phyloP scores from a whole-genome alignment of 2,329 filamentous ascomycete genomes.

The Aspergillus glaucus region DNA sequence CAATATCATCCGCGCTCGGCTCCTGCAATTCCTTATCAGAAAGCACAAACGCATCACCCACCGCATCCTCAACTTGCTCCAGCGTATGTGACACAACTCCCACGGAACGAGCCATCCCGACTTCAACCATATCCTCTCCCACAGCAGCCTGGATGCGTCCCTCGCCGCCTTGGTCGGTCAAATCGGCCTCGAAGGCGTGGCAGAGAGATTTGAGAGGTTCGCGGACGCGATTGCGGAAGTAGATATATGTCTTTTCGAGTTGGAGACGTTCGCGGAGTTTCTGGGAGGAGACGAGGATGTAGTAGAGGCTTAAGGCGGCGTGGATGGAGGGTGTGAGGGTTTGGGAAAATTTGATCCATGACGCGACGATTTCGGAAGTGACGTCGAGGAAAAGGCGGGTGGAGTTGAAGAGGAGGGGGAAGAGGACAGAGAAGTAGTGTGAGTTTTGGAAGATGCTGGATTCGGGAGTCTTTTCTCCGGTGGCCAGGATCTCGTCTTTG shows the following conservation, averaged over 20 bases:
- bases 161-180: slow-evolving; percentile 29
- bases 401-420: slow-evolving; percentile 48
- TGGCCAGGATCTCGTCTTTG: slow-evolving; percentile 53
- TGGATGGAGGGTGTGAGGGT: slow-evolving; percentile 45
- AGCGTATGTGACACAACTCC: slow-evolving; percentile 26
- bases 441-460: slow-evolving; percentile 29
- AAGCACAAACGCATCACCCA: slow-evolving; percentile 22
- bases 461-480: slow-evolving; percentile 16
- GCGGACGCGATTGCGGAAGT: slow-evolving; percentile 28
- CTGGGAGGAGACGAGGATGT: slow-evolving; percentile 47
- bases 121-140: slow-evolving; percentile 27
- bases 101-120: slow-evolving; percentile 31
- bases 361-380: slow-evolving; percentile 31
- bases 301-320: slow-evolving; percentile 54
- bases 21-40: slow-evolving; percentile 21
- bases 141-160: slow-evolving; percentile 29
- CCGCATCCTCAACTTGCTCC: slow-evolving; percentile 30
- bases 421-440: slow-evolving; percentile 36
- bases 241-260: slow-evolving; percentile 32
- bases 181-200: slow-evolving; percentile 26
- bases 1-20: slow-evolving; percentile 25
- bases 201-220: slow-evolving; percentile 27
- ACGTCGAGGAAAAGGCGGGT: slow-evolving; percentile 36
- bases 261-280: slow-evolving; percentile 43
- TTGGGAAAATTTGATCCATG: slow-evolving; percentile 47